These are phyloP conservation scores for Begonia masoniana DNA, from an alignment of 306 rosid species.

Conservation along the genomic window DNA sequence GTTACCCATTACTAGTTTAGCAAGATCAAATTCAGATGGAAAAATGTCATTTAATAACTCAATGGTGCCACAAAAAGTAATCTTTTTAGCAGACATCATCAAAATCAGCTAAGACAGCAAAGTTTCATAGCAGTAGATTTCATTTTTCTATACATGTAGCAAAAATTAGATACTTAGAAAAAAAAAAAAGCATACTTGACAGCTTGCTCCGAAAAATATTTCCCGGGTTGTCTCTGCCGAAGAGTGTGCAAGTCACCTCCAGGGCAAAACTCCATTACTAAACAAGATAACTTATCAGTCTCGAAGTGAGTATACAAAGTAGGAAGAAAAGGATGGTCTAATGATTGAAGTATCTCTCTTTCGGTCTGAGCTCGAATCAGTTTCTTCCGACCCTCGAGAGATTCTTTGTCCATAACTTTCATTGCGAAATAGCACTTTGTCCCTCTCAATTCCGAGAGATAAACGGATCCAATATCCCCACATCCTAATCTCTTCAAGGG, in stretches of 20 bases:
- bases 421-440: conserved; percentile 42
- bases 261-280: conserved; percentile 51
- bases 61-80: no score
- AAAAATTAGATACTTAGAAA: no score
- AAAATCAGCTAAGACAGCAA: no score
- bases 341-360: conserved; percentile 37
- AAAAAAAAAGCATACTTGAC: conserved; percentile 19
- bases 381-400: conserved; percentile 36
- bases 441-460: conserved; percentile 38
- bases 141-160: no score
- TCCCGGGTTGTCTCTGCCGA: conserved; percentile 46
- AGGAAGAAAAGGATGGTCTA: conserved; percentile 48
- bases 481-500: conserved; percentile 41
- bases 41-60: no score
- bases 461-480: conserved; percentile 44
- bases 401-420: conserved; percentile 44
- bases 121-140: no score
- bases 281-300: conserved; percentile 37
- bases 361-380: conserved; percentile 51
- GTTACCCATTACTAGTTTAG: no score
- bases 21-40: no score
- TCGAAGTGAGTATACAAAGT: conserved; percentile 34
- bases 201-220: conserved; percentile 39
- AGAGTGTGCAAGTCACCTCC: conserved; percentile 51
- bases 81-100: no score